Conservation (phyloP, 2,329 filamentous ascomycete species). For the Fusarium albosuccineum region DNA sequence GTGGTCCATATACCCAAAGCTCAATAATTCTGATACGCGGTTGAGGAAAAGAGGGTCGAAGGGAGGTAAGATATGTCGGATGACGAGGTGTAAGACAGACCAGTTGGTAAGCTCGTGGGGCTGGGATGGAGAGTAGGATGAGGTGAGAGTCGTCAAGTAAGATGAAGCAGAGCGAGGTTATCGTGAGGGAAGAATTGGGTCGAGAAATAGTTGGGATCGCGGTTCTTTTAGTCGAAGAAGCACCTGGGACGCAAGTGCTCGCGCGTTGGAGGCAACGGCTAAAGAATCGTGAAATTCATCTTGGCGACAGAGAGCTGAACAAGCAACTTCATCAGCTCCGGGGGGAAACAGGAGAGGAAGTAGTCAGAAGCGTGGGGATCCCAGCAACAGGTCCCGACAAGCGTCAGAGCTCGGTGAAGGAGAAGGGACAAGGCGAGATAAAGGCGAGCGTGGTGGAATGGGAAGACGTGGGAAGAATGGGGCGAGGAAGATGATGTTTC, state of each 20-base stretch:
- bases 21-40: not conserved
- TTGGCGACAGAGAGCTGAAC: conserved; percentile 42
- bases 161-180: conserved; percentile 22
- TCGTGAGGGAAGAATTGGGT: conserved; percentile 30
- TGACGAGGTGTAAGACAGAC: conserved; percentile 1
- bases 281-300: conserved; percentile 43
- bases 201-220: conserved; percentile 11
- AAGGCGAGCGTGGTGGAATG: conserved; percentile 22
- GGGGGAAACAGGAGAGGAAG: conserved; percentile 42
- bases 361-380: conserved; percentile 42
- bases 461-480: conserved; percentile 32
- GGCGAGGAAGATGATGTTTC: conserved; percentile 39
- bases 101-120: not conserved
- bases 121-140: conserved; percentile 6
- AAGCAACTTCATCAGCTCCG: conserved; percentile 41
- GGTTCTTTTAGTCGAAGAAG: conserved; percentile 34
- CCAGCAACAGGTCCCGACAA: conserved; percentile 28
- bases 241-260: conserved; percentile 39
- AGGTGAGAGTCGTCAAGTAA: conserved; percentile 24
- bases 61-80: conserved; percentile 5
- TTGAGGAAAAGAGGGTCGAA: not conserved
- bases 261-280: conserved; percentile 39
- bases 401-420: conserved; percentile 43
- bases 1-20: conserved; percentile 16
- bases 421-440: conserved; percentile 40